Conservation (phyloP, 768 basidiomycete species). For the Sporobolomyces roseus region DNA sequence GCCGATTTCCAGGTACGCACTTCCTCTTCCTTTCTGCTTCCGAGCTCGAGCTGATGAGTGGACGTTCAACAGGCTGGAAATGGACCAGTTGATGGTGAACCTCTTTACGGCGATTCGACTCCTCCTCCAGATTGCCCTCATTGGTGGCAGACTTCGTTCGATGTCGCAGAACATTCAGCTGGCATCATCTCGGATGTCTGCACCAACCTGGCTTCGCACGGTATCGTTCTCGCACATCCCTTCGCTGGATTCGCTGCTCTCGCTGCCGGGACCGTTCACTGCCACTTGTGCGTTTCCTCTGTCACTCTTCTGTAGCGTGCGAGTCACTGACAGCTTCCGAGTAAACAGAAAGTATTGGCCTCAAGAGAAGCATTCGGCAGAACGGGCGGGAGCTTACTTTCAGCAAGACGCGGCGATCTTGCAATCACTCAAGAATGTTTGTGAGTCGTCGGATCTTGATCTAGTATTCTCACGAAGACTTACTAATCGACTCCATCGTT, state of each 20-base stretch:
- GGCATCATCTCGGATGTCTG: constrained; percentile 36
- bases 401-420: constrained; percentile 33
- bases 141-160: constrained; percentile 40
- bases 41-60: neutral
- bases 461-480: too few relatives aligned
- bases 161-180: constrained; percentile 24
- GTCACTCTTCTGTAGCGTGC: neutral
- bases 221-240: constrained; percentile 32
- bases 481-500: neutral
- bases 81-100: constrained; percentile 40
- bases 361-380: constrained; percentile 8
- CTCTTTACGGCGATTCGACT: constrained; percentile 15
- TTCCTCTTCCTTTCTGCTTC: neutral
- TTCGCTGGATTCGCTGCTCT: constrained; percentile 34
- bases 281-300: constrained; percentile 19
- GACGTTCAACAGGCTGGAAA: constrained; percentile 6
- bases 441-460: constrained; percentile 6
- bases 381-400: constrained; percentile 19
- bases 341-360: constrained; percentile 34
- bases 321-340: neutral
- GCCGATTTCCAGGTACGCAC: constrained; percentile 30
- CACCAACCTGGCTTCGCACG: constrained; percentile 27
- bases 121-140: neutral
- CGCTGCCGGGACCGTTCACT: constrained; percentile 34
- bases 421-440: constrained; percentile 17